phyloP scores from a whole-genome alignment of 75 land plant species.

The Picea glauca region DNA sequence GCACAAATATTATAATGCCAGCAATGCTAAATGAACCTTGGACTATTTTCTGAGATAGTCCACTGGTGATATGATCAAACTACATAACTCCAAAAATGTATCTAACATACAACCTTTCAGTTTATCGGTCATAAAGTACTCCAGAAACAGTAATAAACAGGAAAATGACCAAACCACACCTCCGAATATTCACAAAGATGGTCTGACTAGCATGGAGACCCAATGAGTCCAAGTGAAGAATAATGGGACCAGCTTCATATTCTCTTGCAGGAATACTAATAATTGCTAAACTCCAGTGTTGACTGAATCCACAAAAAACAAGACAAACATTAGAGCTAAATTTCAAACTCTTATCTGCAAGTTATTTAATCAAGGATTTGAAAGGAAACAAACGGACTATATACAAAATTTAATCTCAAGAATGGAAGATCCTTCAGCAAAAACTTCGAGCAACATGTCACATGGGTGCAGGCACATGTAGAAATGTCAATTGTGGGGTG shows the following conservation, averaged over 20 bases:
- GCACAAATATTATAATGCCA: neutral
- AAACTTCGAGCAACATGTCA: no score
- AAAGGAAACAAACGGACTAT: neutral
- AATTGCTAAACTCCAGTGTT: slow-evolving; percentile 94
- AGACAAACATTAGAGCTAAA: neutral
- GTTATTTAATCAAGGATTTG: neutral
- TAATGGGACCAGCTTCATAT: slow-evolving; percentile 56
- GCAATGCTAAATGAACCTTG: no score
- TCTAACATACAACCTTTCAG: neutral
- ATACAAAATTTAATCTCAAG: no score
- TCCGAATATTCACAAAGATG: slow-evolving; percentile 43
- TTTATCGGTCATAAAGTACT: neutral
- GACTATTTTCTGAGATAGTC: neutral
- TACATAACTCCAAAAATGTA: neutral
- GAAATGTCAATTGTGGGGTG: no score
- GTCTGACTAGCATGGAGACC: slow-evolving; percentile 41
- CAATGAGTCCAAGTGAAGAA: slow-evolving; percentile 92
- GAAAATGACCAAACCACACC: slow-evolving; percentile 22
- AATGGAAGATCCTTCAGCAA: no score
- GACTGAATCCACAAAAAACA: slow-evolving; percentile 34
- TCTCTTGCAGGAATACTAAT: slow-evolving; percentile 65
- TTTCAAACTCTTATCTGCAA: neutral
- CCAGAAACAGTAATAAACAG: neutral
- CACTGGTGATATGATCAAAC: neutral
- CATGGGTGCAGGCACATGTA: no score